Conservation (phyloP, 2,329 filamentous ascomycete genomes). For the Diatrype stigma region DNA sequence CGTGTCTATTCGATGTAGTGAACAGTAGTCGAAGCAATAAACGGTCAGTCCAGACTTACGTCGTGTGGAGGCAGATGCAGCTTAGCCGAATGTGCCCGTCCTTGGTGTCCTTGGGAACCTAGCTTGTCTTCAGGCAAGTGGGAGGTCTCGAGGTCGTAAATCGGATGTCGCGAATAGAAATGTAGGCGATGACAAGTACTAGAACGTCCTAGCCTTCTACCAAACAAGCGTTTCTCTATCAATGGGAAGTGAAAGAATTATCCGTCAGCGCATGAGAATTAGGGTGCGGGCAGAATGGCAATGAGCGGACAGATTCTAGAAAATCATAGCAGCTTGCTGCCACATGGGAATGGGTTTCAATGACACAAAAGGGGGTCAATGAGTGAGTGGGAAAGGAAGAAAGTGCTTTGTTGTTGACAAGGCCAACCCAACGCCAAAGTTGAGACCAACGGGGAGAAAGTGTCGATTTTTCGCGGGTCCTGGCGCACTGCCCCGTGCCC, state of each 20-base stretch:
- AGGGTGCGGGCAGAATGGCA: conserved; percentile 14
- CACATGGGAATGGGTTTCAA: conserved; percentile 21
- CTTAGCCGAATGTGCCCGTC: conserved; percentile 15
- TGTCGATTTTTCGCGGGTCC: not conserved
- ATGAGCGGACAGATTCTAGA: conserved; percentile 13
- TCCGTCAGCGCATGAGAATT: conserved; percentile 26
- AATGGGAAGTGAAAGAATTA: conserved; percentile 5
- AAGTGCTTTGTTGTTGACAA: conserved; percentile 26
- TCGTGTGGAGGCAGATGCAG: conserved; percentile 8
- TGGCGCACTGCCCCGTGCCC: not conserved
- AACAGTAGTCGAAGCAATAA: not conserved
- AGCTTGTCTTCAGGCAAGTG: conserved; percentile 13
- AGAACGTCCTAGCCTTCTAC: conserved; percentile 17
- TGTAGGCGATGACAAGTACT: not conserved
- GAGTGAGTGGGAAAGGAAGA: conserved; percentile 17
- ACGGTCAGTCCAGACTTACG: conserved; percentile 13
- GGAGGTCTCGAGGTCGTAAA: conserved; percentile 6
- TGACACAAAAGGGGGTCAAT: conserved; percentile 22
- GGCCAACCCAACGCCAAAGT: conserved; percentile 20
- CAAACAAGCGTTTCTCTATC: conserved; percentile 18
- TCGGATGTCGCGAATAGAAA: not conserved
- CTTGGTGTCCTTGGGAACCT: conserved; percentile 20
- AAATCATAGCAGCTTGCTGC: conserved; percentile 25
- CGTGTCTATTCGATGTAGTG: not conserved
- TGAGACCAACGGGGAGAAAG: conserved; percentile 8